Evolutionary conservation across 257 asterid genomes (phyloP), one percentile per base, ranked within the genome.

Genomic region (Solanum dulcamara): DNA sequence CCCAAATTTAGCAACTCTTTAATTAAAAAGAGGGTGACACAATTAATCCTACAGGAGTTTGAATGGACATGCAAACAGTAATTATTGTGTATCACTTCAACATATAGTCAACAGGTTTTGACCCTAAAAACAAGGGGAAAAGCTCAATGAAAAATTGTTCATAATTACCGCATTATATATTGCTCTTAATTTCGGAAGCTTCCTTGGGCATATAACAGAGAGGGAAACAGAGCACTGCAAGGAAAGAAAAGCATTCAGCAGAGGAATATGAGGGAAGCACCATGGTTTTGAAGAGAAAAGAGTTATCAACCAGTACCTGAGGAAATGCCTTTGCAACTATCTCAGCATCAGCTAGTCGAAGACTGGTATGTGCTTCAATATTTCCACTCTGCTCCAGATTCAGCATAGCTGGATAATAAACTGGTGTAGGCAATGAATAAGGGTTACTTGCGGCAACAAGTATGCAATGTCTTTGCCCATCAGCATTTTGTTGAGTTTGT

Each of bases 381-480:
- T 60, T 87, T 15, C 93, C 95, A 38, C 87, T 88, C 91, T 90
- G 92, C 87, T 92, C 98, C 28, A 86, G 57, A 37, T 89, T 93
- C 86, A 87, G 95, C 70, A 90, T 53, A 84, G 86, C 94, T 22
- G 95, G 96, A 59, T 91, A 89, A 88, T 90, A 92, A 79, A 97
- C 94, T 75, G 94, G 95, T 80, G 93, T 95, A 20, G 97, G 96
- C 72, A 94, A 88, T 85, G 98, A 93, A 89, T 91, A 91, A 89
- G 98, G 99, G 68, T 94, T 95, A 91, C 99, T 94, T 50, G 98
- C 98, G 88, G 98, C 98, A 83, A 97, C 86, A 86, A 95, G 96
- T 89, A 97, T 92, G 86, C 98, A 97, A 86, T 97, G 98, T 84
- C 92, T 92, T 80, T 91, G 96, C 72, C 93, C 91, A 79, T 94